Evolutionary conservation across 1,139 yeast genomes (phyloP), one percentile per base, ranked within the genome.

Genomic region (Eremothecium gossypii): DNA sequence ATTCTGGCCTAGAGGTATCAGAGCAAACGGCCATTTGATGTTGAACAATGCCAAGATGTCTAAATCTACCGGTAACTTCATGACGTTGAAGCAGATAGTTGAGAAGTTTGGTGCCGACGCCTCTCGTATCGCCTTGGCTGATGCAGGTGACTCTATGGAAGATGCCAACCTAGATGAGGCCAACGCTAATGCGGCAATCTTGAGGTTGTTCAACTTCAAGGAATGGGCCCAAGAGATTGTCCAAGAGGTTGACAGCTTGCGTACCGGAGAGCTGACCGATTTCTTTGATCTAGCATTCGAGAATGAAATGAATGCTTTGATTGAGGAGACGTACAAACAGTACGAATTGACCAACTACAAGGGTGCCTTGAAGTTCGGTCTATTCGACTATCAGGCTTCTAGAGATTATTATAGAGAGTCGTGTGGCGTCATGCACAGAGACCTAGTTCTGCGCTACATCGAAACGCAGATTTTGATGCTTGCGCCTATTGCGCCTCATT

Each of bases 81-180:
- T 87, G 81, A 91, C 98, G 41, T 73, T 91, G 63, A 77, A 80
- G 56, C 87, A 91, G 65, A 75, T 83, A 57, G 81, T 82, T 45
- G 74, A 77, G 55, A 93, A 91, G 68, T 91, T 80, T 55, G 99
- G 98, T 63, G 96, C 98, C 41, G 99, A 93, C 66, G 97, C 97
- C 35, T 74, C 95, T 14, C 83, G 99, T 73, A 84, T 93, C 65
- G 96, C 98, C 8, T 71, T 93, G 55, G 99, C 98, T 32, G 97
- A 93, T 70, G 96, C 96, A 44, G 99, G 99, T 71, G 99, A 93
- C 63, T 71, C 93, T 39, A 78, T 87, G 51, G 98, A 91, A 68
- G 99, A 93, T 67, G 98, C 99, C 45, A 93, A 93, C 70, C 85
- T 93, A 59, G 98, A 91, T 60, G 98, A 93, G 68, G 72, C 87